These are phyloP conservation scores for Claviceps humidiphila DNA, from an alignment of 2,329 filamentous ascomycete species.

Conservation along the genomic window DNA sequence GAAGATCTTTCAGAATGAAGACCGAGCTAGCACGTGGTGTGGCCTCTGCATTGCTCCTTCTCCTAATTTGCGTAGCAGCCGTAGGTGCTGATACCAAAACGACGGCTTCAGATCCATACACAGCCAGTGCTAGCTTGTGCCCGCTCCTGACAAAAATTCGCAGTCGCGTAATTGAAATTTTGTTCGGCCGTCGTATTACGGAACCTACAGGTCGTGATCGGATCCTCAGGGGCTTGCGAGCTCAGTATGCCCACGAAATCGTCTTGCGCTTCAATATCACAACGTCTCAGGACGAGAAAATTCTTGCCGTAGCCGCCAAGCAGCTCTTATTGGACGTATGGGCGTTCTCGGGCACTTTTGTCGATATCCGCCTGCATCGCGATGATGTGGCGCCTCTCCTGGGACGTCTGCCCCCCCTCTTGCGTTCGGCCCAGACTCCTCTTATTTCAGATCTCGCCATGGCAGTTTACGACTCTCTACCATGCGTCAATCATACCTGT, in stretches of 20 bases:
- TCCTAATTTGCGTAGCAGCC: not conserved
- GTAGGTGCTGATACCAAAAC: not conserved
- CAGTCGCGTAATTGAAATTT: constrained; percentile 33
- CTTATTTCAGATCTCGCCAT: constrained; percentile 71
- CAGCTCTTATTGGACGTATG: constrained; percentile 80
- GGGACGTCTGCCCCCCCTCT: constrained; percentile 59
- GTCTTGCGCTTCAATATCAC: constrained; percentile 79
- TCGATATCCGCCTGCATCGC: constrained; percentile 69
- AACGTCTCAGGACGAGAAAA: constrained; percentile 51
- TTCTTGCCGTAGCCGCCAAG: constrained; percentile 59
- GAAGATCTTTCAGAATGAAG: constrained; percentile 2
- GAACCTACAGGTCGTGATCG: constrained; percentile 13
- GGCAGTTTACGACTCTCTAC: constrained; percentile 49
- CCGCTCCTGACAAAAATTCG: constrained; percentile 37
- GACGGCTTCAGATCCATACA: not conserved
- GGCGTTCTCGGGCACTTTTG: constrained; percentile 69
- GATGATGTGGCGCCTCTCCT: constrained; percentile 68
- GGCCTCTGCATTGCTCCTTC: not conserved
- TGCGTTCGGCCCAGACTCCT: constrained; percentile 58
- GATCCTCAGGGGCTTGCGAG: constrained; percentile 21
- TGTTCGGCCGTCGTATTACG: constrained; percentile 33
- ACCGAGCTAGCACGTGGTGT: not conserved
- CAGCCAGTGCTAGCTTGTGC: constrained; percentile 21
- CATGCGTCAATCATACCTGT: constrained; percentile 9
- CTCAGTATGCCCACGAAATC: constrained; percentile 63